A percentile compares a stretch with the other conserved stretches of the same genome.
These are phyloP conservation scores for Rutidosis leptorrhynchoides DNA, from an alignment of 129 eudicot genomes.

Conservation along the genomic window DNA sequence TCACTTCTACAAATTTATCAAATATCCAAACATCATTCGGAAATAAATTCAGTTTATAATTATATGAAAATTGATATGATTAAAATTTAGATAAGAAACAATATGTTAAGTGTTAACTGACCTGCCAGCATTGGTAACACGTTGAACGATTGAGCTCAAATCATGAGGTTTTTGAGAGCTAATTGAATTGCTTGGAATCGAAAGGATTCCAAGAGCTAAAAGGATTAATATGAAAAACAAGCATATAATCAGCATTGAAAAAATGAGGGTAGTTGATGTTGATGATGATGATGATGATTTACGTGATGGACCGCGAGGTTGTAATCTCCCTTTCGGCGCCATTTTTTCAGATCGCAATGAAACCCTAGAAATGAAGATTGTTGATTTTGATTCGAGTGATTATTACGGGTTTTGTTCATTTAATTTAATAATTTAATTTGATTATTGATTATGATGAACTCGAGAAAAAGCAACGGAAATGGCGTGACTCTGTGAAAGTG, in stretches of 20 bases:
- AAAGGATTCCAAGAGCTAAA: conserved; percentile 7
- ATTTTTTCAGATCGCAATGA: conserved; percentile 18
- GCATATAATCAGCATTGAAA: conserved; percentile 24
- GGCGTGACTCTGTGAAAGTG: not conserved
- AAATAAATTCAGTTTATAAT: not conserved
- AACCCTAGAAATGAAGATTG: not conserved
- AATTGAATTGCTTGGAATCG: not conserved
- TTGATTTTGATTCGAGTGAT: conserved; percentile 4
- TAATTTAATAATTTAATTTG: not conserved
- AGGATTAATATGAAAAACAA: conserved; percentile 13
- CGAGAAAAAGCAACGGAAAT: not conserved
- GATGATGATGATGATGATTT: conserved; percentile 47
- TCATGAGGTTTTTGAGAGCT: conserved; percentile 6
- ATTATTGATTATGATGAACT: not conserved
- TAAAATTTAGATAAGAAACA: no score
- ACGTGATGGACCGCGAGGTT: conserved; percentile 37
- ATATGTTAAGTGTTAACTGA: not conserved
- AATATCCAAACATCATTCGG: not conserved
- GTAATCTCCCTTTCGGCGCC: conserved; percentile 61
- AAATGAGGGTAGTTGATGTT: conserved; percentile 50
- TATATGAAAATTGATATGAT: no score
- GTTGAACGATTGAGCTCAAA: conserved; percentile 8
- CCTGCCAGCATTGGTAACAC: not conserved
- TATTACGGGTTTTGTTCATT: not conserved
- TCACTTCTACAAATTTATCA: not conserved